A percentile compares a stretch with the other conserved stretches of the same genome.
Evolutionary conservation across 148 eudicot genomes (phyloP).

Genomic region (Polygonum aviculare): DNA sequence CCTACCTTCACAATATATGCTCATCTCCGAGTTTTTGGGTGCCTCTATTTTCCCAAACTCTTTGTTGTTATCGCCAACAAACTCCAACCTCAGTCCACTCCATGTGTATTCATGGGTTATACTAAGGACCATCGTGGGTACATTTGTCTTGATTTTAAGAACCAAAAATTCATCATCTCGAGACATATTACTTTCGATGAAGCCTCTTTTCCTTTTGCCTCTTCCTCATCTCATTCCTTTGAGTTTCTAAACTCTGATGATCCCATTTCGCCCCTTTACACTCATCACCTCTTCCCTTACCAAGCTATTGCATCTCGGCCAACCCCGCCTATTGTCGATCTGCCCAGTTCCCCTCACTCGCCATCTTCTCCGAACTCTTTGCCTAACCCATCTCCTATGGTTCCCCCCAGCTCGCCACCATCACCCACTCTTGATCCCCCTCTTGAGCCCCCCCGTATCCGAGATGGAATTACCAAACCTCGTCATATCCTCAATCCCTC

Average conservation of each 20-base stretch:
- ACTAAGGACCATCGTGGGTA: neutral
- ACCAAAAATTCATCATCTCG: neutral
- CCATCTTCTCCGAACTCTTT: neutral
- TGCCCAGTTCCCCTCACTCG: neutral
- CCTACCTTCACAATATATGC: neutral
- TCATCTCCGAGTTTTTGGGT: neutral
- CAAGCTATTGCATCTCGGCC: too few relatives aligned
- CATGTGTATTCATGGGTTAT: neutral
- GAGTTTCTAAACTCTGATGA: neutral
- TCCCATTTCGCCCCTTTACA: too few relatives aligned
- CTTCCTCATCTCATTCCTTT: neutral
- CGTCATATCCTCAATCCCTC: neutral
- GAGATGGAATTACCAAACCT: neutral
- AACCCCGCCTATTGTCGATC: neutral
- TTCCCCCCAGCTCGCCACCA: too few relatives aligned
- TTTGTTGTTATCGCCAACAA: neutral
- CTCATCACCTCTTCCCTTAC: too few relatives aligned
- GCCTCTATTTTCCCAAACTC: neutral
- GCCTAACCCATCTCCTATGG: neutral
- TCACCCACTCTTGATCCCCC: neutral
- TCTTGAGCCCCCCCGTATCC: neutral
- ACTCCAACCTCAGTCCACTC: neutral
- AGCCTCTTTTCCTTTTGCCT: neutral
- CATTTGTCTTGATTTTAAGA: neutral
- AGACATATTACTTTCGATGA: neutral